phyloP scores from a whole-genome alignment of 306 rosid species.

The Cyclanthera cordifolia region DNA sequence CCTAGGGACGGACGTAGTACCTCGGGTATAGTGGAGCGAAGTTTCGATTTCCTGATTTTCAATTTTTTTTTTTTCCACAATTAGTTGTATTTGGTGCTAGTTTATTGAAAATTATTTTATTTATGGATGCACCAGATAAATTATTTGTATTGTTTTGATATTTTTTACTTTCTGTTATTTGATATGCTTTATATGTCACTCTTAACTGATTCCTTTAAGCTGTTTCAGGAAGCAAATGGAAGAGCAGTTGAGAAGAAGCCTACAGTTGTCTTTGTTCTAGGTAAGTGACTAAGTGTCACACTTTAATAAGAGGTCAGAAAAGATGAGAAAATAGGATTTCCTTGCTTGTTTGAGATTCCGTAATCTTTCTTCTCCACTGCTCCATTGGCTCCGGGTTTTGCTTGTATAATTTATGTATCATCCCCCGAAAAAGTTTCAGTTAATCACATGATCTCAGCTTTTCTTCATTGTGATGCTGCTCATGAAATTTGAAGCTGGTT shows the following conservation, averaged over 20 bases:
- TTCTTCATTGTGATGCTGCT: neutral
- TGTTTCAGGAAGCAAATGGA: constrained; percentile 41
- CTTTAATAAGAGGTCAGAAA: neutral
- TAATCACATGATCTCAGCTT: neutral
- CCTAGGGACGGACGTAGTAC: too few species aligned
- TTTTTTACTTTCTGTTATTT: neutral
- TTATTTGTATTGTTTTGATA: neutral
- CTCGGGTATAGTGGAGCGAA: too few species aligned
- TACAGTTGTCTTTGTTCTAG: constrained; percentile 59
- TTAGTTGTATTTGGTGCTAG: neutral
- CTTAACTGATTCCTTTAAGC: constrained; percentile 3
- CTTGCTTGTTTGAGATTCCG: constrained; percentile 6
- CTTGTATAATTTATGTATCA: neutral
- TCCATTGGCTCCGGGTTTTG: neutral
- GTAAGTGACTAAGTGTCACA: constrained; percentile 25
- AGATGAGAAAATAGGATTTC: neutral
- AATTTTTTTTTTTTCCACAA: too few species aligned
- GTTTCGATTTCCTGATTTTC: too few species aligned
- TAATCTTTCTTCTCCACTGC: neutral
- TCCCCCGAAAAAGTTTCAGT: neutral
- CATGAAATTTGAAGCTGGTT: neutral
- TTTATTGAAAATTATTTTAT: neutral
- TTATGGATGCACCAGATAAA: neutral
- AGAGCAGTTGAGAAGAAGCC: constrained; percentile 36
- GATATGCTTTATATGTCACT: neutral